Evolutionary conservation across 129 eudicot genomes (phyloP).

Genomic region (Scalesia atractyloides): DNA sequence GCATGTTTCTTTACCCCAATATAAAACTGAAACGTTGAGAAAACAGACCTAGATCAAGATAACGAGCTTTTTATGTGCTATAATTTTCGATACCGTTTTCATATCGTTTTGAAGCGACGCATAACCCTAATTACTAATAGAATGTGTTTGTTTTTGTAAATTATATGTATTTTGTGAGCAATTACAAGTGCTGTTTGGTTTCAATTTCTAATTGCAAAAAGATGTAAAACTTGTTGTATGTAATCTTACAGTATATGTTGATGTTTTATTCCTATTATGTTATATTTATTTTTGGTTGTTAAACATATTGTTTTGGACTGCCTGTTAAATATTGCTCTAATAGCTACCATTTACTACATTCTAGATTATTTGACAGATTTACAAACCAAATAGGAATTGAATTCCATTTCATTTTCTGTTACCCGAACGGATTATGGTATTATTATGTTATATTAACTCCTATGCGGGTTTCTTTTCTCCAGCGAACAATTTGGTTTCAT

Average conservation of each 20-base stretch:
- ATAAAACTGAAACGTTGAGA: too few relatives aligned
- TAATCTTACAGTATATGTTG: background rate
- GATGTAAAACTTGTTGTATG: background rate
- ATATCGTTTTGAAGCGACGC: background rate
- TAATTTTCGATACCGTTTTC: background rate
- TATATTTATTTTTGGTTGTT: background rate
- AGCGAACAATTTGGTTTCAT: background rate
- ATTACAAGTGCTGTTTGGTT: background rate
- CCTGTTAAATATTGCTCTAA: background rate
- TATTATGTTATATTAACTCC: background rate
- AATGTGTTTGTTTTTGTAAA: background rate
- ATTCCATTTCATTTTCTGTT: background rate
- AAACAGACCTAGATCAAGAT: too few relatives aligned
- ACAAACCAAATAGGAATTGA: background rate
- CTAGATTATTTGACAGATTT: background rate
- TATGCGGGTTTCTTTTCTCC: background rate
- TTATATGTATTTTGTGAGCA: background rate
- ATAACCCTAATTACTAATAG: background rate
- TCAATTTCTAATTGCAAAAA: background rate
- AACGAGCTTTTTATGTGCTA: background rate
- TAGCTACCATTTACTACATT: background rate
- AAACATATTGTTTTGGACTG: background rate
- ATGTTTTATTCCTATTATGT: too few relatives aligned
- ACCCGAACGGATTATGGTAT: background rate
- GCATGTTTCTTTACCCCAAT: too few relatives aligned